A percentile compares a stretch with the other conserved stretches of the same genome.
These are phyloP conservation scores for Phalaenopsis aphrodite DNA, from an alignment of 106 monocot genomes.

Conservation along the genomic window DNA sequence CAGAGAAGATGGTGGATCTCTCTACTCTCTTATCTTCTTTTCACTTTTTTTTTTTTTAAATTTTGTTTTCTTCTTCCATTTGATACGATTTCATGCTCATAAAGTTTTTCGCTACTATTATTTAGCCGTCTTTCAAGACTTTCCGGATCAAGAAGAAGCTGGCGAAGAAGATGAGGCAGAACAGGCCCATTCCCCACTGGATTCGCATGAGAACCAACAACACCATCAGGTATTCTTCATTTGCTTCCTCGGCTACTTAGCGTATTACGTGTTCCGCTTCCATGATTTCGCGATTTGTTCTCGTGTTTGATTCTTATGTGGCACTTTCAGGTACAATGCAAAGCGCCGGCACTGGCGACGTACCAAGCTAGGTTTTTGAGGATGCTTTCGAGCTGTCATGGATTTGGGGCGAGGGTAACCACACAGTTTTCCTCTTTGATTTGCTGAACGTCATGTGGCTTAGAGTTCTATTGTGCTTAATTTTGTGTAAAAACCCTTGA, in stretches of 20 bases:
- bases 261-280: not conserved
- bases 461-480: too few species aligned
- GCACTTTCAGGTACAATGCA: conserved; percentile 58
- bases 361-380: conserved; percentile 74
- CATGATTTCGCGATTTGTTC: too few species aligned
- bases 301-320: not conserved
- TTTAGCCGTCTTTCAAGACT: conserved; percentile 70
- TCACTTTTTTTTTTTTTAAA: not conserved
- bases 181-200: conserved; percentile 69
- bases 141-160: conserved; percentile 79
- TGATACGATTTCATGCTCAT: not conserved
- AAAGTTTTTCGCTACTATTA: not conserved
- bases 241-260: not conserved
- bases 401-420: too few species aligned
- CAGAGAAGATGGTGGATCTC: conserved; percentile 3
- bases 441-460: too few species aligned
- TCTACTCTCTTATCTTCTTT: too few species aligned
- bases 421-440: too few species aligned
- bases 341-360: conserved; percentile 96
- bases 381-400: not conserved
- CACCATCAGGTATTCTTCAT: conserved; percentile 42
- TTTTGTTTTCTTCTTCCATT: not conserved
- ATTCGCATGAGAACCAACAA: conserved; percentile 74
- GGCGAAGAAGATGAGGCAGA: conserved; percentile 88
- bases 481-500: too few species aligned